Base-by-base conservation (phyloP, 73 alveolate species). In the Stentor roeselii region DNA sequence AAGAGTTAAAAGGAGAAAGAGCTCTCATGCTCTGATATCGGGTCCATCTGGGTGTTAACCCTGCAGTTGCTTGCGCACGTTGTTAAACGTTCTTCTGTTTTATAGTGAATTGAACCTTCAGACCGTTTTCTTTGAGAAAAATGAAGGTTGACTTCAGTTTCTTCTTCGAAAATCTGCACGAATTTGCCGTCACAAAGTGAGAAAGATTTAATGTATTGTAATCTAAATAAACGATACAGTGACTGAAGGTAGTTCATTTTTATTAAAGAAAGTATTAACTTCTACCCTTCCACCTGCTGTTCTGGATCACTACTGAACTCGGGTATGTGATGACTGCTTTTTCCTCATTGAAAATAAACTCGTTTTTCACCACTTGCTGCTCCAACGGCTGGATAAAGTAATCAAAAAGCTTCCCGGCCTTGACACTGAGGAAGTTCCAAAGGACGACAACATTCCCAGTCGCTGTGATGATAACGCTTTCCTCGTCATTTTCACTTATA, bases 381-480 rank as follows among this genome's bases (percentile, higher is more conserved):
- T 21, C 41, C n/a, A 67, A 27, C 14, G n/a, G 41, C 37, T 67
- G 21, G 34, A 67, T 32, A 21, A 21, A 21, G 37, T 67, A 67
- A 67, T 67, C 37, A 32, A 27, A 36, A 67, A 67, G 37, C 1
- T 67, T 67, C 14, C 80, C 80, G 11, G 15, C 34, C 34, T 67
- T 67, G 34, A 67, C 37, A 67, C 80, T 67, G 34, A 0, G 15
- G 84, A 76, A 37, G 39, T 76, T 76, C 84, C 84, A 76, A 27
- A 41, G n/a, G 32, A 76, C 34, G n/a, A 76, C 78, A 76, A 76
- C n/a, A 14, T 76, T 76, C 21, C 84, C 84, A 36, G 60, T 76
- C 14, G 75, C 14, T 37, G 84, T 76, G 34, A 76, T 76, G 2
- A 76, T 76, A 34, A 27, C 76, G n/a, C 41, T 39, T 35, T 76